Conservation (phyloP, 345 rosid genomes). For the Brassica cretica region DNA sequence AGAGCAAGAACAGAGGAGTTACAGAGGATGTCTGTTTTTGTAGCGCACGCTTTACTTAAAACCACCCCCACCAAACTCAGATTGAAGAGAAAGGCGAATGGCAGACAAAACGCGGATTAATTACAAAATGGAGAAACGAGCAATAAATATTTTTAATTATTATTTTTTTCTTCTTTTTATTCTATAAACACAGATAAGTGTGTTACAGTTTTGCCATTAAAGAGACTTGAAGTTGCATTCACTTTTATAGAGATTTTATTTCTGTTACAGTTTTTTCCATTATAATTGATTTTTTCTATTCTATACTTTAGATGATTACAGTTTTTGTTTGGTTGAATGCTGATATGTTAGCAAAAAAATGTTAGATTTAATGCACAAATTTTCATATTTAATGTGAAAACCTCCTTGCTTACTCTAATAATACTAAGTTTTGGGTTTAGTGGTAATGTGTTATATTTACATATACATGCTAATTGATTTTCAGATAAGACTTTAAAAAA, state of each 20-base stretch:
- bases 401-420: not conserved
- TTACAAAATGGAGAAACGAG: not conserved
- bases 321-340: slow-evolving; percentile 1
- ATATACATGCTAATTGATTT: slow-evolving; percentile 5
- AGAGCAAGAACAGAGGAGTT: slow-evolving; percentile 50
- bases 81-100: slow-evolving; percentile 30
- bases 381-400: not conserved
- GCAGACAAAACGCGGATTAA: slow-evolving; percentile 32
- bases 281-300: not conserved
- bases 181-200: not conserved
- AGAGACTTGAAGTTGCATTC: slow-evolving; percentile 31
- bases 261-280: not conserved
- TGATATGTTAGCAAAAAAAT: slow-evolving; percentile 11
- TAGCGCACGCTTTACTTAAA: slow-evolving; percentile 39
- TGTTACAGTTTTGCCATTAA: slow-evolving; percentile 10
- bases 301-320: not conserved
- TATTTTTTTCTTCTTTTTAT: not conserved
- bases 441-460: not conserved
- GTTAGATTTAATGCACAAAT: not conserved
- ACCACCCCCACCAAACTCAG: slow-evolving; percentile 34
- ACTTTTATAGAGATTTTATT: slow-evolving; percentile 20
- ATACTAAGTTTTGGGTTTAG: not conserved
- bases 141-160: not conserved
- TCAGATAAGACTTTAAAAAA: not conserved
- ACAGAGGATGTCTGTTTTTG: slow-evolving; percentile 62